phyloP scores from a whole-genome alignment of 768 basidiomycete species.

The Mycena rosella region DNA sequence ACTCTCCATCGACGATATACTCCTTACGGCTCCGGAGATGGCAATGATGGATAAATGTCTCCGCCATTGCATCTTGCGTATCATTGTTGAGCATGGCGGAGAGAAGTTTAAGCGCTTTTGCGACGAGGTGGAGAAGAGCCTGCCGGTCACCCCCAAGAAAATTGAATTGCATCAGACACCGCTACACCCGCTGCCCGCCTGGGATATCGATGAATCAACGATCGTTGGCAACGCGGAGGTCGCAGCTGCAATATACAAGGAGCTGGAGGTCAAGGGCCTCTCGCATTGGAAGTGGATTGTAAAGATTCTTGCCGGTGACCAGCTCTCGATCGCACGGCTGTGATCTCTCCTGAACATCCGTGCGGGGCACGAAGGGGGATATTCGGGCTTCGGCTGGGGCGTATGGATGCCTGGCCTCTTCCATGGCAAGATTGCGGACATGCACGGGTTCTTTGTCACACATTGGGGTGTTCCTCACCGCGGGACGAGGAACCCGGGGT shows the following conservation, averaged over 20 bases:
- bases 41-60: slow-evolving; percentile 33
- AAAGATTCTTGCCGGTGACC: slow-evolving; percentile 46
- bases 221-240: slow-evolving; percentile 53
- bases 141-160: slow-evolving; percentile 31
- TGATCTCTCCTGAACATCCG: slow-evolving; percentile 46
- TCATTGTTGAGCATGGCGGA: slow-evolving; percentile 48
- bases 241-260: slow-evolving; percentile 42
- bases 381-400: slow-evolving; percentile 40
- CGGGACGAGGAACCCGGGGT: slow-evolving; percentile 45
- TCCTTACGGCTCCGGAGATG: slow-evolving; percentile 39
- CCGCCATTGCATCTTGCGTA: slow-evolving; percentile 44
- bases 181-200: slow-evolving; percentile 46
- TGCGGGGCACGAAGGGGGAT: slow-evolving; percentile 33
- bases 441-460: slow-evolving; percentile 43
- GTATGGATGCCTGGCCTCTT: slow-evolving; percentile 50
- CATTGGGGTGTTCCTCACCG: slow-evolving; percentile 48
- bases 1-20: slow-evolving; percentile 44
- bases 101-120: slow-evolving; percentile 43
- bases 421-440: slow-evolving; percentile 52
- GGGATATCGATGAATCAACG: slow-evolving; percentile 53
- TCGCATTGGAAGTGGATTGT: slow-evolving; percentile 40
- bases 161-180: slow-evolving; percentile 47
- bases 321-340: slow-evolving; percentile 51
- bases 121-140: slow-evolving; percentile 29
- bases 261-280: slow-evolving; percentile 40